Evolutionary conservation across 73 alveolate species (phyloP).

Genomic region (Paramecium pentaurelia): DNA sequence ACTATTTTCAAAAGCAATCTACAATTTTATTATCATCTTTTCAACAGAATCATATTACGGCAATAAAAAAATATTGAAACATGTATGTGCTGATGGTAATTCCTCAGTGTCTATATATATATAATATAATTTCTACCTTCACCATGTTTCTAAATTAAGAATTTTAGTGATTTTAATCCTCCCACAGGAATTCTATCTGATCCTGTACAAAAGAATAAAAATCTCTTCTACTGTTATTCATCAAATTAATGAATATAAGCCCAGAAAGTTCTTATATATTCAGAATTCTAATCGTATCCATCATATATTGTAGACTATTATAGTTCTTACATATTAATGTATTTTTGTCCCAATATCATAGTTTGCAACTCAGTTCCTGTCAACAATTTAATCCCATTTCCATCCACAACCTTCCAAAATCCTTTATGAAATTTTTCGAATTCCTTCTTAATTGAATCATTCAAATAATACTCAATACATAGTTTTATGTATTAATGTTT

Average conservation of each 20-base stretch:
- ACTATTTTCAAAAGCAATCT: conserved; percentile 87
- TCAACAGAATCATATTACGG: conserved; percentile 90
- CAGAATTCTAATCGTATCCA: conserved; percentile 60
- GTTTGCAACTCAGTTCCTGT: conserved; percentile 29
- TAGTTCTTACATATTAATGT: conserved; percentile 60
- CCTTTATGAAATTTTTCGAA: conserved; percentile 68
- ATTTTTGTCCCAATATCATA: conserved; percentile 47
- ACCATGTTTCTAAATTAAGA: conserved; percentile 69
- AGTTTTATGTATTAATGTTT: conserved; percentile 86
- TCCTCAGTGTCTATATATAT: conserved; percentile 62
- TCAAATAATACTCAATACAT: conserved; percentile 82
- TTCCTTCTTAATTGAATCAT: conserved; percentile 74
- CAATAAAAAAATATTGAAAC: conserved; percentile 92
- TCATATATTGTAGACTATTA: conserved; percentile 62
- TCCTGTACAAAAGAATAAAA: conserved; percentile 79
- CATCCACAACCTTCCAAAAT: conserved; percentile 36
- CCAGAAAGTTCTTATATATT: conserved; percentile 73
- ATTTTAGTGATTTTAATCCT: conserved; percentile 69
- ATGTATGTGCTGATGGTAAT: conserved; percentile 97
- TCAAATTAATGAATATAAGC: conserved; percentile 69
- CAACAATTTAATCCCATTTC: conserved; percentile 22
- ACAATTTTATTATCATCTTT: conserved; percentile 69
- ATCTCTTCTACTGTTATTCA: conserved; percentile 66
- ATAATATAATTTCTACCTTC: conserved; percentile 45
- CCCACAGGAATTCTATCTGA: conserved; percentile 79